These are phyloP conservation scores for Crepidotus variabilis DNA, from an alignment of 768 basidiomycete genomes.

Conservation along the genomic window DNA sequence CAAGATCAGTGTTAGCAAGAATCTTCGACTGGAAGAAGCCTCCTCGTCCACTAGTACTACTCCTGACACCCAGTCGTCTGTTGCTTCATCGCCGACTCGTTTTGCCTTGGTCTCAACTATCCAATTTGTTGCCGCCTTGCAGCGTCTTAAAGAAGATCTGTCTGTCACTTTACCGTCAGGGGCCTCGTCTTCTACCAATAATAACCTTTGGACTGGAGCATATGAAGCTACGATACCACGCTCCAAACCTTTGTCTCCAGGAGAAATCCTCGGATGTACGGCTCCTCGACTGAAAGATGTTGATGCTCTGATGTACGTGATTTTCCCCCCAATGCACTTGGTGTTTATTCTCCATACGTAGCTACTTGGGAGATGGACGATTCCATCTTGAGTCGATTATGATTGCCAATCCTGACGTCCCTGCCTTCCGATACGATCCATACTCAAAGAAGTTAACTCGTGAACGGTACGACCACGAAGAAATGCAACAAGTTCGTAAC, in stretches of 20 bases:
- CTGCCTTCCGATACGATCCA: constrained; percentile 97
- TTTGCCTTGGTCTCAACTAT: constrained; percentile 95
- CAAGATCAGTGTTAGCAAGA: constrained; percentile 44
- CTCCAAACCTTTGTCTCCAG: constrained; percentile 90
- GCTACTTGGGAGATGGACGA: constrained; percentile 96
- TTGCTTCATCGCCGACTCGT: constrained; percentile 43
- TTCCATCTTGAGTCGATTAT: constrained; percentile 99
- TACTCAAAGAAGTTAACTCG: constrained; percentile 96
- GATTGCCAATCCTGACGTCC: constrained; percentile 96
- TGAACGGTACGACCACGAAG: constrained; percentile 83
- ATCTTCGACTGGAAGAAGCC: constrained; percentile 62
- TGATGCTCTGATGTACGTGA: constrained; percentile 85
- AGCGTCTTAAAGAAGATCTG: constrained; percentile 80
- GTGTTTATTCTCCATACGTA: constrained; percentile 27
- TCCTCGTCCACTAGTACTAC: constrained; percentile 8
- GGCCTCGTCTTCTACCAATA: constrained; percentile 13
- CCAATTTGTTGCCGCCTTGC: constrained; percentile 93
- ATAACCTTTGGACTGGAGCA: constrained; percentile 45
- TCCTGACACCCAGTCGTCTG: constrained; percentile 11
- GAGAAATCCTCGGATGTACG: constrained; percentile 96
- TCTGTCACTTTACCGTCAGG: constrained; percentile 31
- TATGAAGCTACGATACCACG: constrained; percentile 80
- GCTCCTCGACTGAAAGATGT: constrained; percentile 75
- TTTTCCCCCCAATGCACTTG: constrained; percentile 1
- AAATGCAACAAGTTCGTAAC: constrained; percentile 77